A percentile compares a stretch with the other conserved stretches of the same genome.
Conservation (phyloP, 257 asterid species). For the Solanum bulbocastanum region DNA sequence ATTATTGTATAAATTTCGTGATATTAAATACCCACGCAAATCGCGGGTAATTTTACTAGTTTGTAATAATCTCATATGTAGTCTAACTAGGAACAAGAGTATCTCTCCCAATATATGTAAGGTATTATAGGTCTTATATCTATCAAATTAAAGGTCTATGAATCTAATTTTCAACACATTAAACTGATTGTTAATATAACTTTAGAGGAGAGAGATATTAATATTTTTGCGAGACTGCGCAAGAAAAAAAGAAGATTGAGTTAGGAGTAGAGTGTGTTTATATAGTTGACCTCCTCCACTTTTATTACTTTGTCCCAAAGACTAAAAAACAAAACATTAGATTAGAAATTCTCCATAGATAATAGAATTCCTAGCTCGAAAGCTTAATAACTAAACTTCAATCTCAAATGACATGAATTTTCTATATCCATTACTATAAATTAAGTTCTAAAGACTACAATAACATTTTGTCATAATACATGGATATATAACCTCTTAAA, state of each 20-base stretch:
- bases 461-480: neutral
- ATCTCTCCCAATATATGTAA: neutral
- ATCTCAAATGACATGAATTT: neutral
- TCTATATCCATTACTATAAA: neutral
- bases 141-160: too few relatives aligned
- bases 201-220: too few relatives aligned
- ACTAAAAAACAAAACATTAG: neutral
- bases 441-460: neutral
- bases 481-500: neutral
- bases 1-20: too few relatives aligned
- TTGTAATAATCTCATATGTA: neutral
- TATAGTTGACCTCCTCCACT: neutral
- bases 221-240: too few relatives aligned
- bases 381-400: neutral
- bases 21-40: too few relatives aligned
- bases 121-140: neutral
- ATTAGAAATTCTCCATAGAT: neutral
- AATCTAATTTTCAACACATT: too few relatives aligned
- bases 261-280: neutral
- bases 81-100: neutral
- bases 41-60: too few relatives aligned
- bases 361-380: neutral
- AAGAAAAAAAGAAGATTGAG: too few relatives aligned
- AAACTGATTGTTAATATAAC: too few relatives aligned
- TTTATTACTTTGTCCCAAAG: neutral